Evolutionary conservation across 2,329 filamentous ascomycete species (phyloP).

Genomic region (Elsinoe necatrix): DNA sequence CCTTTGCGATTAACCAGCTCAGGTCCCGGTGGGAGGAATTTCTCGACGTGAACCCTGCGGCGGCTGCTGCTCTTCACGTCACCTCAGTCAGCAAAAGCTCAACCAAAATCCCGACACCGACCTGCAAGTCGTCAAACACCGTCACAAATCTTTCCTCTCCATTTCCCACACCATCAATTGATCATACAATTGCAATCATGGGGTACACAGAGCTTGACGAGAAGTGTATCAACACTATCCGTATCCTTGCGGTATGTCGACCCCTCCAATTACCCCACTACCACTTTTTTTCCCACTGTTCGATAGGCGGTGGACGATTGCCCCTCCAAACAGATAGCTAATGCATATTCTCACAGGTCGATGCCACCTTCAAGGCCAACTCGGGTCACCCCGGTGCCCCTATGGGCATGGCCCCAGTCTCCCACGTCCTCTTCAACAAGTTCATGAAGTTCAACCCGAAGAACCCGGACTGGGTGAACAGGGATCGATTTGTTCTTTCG

Average conservation of each 20-base stretch:
- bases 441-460: slow-evolving; percentile 99
- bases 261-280: slow-evolving; percentile 21
- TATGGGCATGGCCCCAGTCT: slow-evolving; percentile 91
- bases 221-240: slow-evolving; percentile 97
- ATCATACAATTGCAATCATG: slow-evolving; percentile 52
- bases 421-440: slow-evolving; percentile 97
- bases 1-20: background rate
- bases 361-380: slow-evolving; percentile 94
- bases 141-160: slow-evolving; percentile 16
- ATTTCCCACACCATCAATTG: slow-evolving; percentile 11
- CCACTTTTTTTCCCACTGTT: slow-evolving; percentile 18
- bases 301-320: background rate
- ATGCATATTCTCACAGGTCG: slow-evolving; percentile 55
- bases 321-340: background rate
- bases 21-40: slow-evolving; percentile 2
- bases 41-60: background rate
- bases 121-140: slow-evolving; percentile 2
- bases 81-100: slow-evolving; percentile 14
- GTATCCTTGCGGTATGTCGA: slow-evolving; percentile 74
- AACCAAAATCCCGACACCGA: slow-evolving; percentile 12
- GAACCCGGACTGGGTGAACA: slow-evolving; percentile 95
- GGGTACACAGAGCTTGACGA: slow-evolving; percentile 79
- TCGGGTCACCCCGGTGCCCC: slow-evolving; percentile 97
- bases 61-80: slow-evolving; percentile 2
- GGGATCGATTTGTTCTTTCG: slow-evolving; percentile 98